Base-by-base conservation (phyloP, 768 basidiomycete species). In the Dioszegia hungarica region DNA sequence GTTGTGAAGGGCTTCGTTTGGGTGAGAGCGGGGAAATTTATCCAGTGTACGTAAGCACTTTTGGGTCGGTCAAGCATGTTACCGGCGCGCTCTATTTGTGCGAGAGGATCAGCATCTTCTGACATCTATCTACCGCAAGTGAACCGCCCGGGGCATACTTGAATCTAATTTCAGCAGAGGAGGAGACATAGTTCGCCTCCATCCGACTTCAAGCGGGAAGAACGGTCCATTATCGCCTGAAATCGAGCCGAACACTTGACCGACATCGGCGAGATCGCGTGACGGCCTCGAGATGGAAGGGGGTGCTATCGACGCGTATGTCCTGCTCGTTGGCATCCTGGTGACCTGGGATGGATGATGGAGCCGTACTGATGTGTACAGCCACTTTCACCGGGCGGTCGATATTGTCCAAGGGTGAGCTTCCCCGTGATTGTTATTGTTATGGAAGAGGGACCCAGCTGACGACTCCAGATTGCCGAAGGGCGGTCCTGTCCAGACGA, bases 401-500 rank as follows among this genome's bases (percentile, higher is more conserved):
- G 87, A 93, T 76, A 94, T 97, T 54, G 86, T 95, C 3, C 93
- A 97, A 74, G 79, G 72, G 73, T 77, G 22, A 54, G 69, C 60
- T 17, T 8, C 27, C 9, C 17, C 14, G 9, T 9, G 39, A 44
- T 17, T 3, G 17, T 49, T 9, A 20, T 19, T 37, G 5, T 14
- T 27, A 10, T n/a, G 20, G n/a, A 28, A n/a, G 12, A n/a, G 8
- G n/a, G 10, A 17, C 11, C 34, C 14, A 37, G 49, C 34, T 51
- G 10, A 22, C 6, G 5, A 38, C 17, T 5, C 2, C 55, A 79
- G 88, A 56, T 79, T 95, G 29, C 91, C 93, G 0, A 94, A 94
- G 80, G 89, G 85, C 10, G 91, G 93, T 0, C 90, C 92, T 28
- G 91, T 97, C 68, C 91, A 95, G 75, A 95, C 92, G 0, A 88